These are phyloP conservation scores for Cicer yamashitae DNA, from an alignment of 306 rosid species.

Conservation along the genomic window DNA sequence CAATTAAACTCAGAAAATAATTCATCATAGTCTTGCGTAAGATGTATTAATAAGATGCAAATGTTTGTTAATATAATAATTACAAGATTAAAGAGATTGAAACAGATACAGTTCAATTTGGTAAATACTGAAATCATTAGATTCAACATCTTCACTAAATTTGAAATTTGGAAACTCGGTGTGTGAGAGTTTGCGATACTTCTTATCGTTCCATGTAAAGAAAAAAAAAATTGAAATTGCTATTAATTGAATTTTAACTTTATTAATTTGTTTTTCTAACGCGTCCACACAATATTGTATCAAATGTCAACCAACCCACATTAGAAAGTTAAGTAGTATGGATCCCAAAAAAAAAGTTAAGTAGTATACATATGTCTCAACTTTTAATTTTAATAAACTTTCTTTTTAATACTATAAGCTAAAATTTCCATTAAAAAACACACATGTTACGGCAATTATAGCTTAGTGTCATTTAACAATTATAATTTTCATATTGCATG, in stretches of 20 bases:
- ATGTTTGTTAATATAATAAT: no score
- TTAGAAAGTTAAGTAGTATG: slow-evolving; percentile 38
- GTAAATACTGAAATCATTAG: no score
- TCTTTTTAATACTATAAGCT: slow-evolving; percentile 33
- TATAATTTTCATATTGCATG: slow-evolving; percentile 36
- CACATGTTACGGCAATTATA: background rate
- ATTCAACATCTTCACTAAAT: no score
- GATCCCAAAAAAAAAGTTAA: slow-evolving; percentile 26
- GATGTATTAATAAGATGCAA: no score
- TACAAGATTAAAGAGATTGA: no score
- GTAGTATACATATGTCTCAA: slow-evolving; percentile 4
- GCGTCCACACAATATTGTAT: slow-evolving; percentile 18
- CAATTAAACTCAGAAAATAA: no score
- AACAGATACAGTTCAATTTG: no score
- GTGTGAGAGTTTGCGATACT: no score
- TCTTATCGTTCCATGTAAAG: no score
- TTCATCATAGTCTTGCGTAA: no score
- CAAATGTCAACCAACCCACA: slow-evolving; percentile 55
- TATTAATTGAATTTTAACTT: slow-evolving; percentile 42
- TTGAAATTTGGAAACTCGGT: no score
- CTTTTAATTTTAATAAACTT: slow-evolving; percentile 25
- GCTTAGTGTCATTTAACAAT: slow-evolving; percentile 1
- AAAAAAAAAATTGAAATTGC: no score
- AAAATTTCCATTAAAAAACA: slow-evolving; percentile 45
- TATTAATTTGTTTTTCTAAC: slow-evolving; percentile 17